phyloP scores from a whole-genome alignment of 2,329 filamentous ascomycete genomes.

The Lecanosticta acicola region DNA sequence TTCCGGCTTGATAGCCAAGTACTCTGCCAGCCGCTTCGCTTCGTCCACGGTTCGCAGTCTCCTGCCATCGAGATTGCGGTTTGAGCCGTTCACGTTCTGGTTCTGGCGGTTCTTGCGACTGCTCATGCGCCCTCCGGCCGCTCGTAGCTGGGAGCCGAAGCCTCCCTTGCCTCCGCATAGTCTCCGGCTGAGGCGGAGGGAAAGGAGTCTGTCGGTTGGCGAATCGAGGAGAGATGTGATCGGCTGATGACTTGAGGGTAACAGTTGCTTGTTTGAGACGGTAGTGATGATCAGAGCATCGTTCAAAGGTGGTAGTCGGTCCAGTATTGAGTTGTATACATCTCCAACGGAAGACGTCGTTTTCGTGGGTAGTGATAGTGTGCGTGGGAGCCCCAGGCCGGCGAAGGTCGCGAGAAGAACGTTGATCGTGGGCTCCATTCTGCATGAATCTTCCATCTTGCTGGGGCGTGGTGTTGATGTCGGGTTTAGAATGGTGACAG shows the following conservation, averaged over 20 bases:
- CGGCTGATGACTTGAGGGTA: constrained; percentile 47
- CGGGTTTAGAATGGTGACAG: too few relatives aligned
- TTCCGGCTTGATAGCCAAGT: constrained; percentile 89
- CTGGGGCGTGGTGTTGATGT: background rate
- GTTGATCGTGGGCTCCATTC: constrained; percentile 52
- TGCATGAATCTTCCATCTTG: constrained; percentile 8
- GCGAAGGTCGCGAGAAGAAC: constrained; percentile 79
- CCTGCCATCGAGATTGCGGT: constrained; percentile 86
- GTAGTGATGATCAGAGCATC: constrained; percentile 74
- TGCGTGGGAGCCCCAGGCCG: constrained; percentile 76
- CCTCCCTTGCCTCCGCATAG: constrained; percentile 93
- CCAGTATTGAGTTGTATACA: constrained; percentile 57
- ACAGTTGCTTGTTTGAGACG: constrained; percentile 66
- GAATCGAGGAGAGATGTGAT: constrained; percentile 58
- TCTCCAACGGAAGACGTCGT: constrained; percentile 60
- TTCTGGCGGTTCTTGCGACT: constrained; percentile 76
- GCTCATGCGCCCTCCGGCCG: constrained; percentile 96
- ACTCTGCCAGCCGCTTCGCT: constrained; percentile 91
- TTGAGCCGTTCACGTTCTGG: constrained; percentile 75
- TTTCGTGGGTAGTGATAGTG: constrained; percentile 68
- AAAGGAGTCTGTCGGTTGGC: constrained; percentile 58
- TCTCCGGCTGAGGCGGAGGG: constrained; percentile 71
- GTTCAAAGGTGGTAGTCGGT: constrained; percentile 53
- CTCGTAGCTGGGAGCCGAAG: constrained; percentile 93
- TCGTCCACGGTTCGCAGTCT: constrained; percentile 87